Evolutionary conservation across 768 basidiomycete species (phyloP).

Genomic region (Pisolithus albus): DNA sequence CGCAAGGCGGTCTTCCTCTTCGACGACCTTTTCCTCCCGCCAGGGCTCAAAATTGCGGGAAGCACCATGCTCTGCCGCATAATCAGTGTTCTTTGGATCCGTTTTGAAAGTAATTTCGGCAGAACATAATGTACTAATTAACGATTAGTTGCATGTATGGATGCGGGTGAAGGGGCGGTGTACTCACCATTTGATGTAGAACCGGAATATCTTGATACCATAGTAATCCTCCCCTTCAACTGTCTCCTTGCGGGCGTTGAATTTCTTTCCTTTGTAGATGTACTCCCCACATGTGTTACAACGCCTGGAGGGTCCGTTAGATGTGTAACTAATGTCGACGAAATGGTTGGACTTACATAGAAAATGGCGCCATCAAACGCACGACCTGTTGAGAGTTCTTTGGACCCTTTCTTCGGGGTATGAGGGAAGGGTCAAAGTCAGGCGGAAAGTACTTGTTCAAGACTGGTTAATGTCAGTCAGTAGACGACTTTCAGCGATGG

Average conservation of each 20-base stretch:
- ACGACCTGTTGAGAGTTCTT: constrained; percentile 97
- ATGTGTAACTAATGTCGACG: not conserved
- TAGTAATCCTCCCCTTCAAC: constrained; percentile 96
- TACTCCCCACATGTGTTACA: constrained; percentile 97
- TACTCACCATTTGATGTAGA: constrained; percentile 82
- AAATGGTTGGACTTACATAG: constrained; percentile 56
- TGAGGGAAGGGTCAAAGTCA: constrained; percentile 96
- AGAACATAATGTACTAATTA: constrained; percentile 78
- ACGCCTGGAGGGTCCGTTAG: constrained; percentile 46
- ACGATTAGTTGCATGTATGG: constrained; percentile 10
- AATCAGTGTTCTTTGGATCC: constrained; percentile 96
- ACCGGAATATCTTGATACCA: constrained; percentile 94
- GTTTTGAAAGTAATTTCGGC: constrained; percentile 99
- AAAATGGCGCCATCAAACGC: constrained; percentile 98
- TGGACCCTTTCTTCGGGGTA: constrained; percentile 81
- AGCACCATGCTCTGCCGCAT: constrained; percentile 90
- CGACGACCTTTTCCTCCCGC: constrained; percentile 72
- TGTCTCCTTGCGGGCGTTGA: constrained; percentile 98
- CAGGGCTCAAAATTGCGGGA: constrained; percentile 98
- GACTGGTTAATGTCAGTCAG: constrained; percentile 40
- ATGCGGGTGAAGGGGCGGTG: constrained; percentile 9
- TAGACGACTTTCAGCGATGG: not conserved
- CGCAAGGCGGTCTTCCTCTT: constrained; percentile 80
- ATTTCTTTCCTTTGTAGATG: constrained; percentile 99
- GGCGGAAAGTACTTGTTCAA: constrained; percentile 96